A percentile compares a stretch with the other conserved stretches of the same genome.
Evolutionary conservation across 2,329 filamentous ascomycete species (phyloP).

Genomic region (Didymella glomerata): DNA sequence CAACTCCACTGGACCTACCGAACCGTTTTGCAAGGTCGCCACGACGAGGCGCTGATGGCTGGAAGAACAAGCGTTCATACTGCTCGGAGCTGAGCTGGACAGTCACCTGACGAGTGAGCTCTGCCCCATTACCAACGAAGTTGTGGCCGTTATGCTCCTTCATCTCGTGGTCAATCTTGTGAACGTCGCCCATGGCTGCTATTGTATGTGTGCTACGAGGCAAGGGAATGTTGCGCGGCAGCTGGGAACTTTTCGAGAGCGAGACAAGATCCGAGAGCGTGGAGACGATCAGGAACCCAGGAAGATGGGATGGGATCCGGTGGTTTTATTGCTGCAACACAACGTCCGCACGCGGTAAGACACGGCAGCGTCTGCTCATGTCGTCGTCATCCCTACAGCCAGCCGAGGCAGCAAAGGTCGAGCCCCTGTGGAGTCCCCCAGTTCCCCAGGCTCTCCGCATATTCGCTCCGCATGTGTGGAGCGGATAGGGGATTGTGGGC

Average conservation of each 20-base stretch:
- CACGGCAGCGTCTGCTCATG: neutral
- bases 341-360: neutral
- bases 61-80: constrained; percentile 38
- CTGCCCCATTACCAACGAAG: constrained; percentile 16
- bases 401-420: constrained; percentile 15
- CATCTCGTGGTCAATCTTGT: constrained; percentile 29
- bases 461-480: constrained; percentile 8
- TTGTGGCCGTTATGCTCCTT: constrained; percentile 24
- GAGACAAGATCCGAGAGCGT: neutral
- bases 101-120: constrained; percentile 32
- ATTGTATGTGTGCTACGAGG: neutral
- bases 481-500: neutral
- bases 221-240: neutral
- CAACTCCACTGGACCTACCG: constrained; percentile 7
- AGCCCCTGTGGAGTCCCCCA: constrained; percentile 8
- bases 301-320: neutral
- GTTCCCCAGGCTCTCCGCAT: constrained; percentile 20
- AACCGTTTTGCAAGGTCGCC: constrained; percentile 35
- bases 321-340: constrained; percentile 1
- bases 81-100: constrained; percentile 32
- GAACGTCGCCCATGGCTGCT: constrained; percentile 23
- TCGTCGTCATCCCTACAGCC: constrained; percentile 17
- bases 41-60: constrained; percentile 31
- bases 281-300: neutral
- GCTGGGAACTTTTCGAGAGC: neutral